Percentiles rank a stretch among this genome's conserved stretches.
Evolutionary conservation across 2,329 filamentous ascomycete species (phyloP).

Genomic region (Curvularia verruculosa): DNA sequence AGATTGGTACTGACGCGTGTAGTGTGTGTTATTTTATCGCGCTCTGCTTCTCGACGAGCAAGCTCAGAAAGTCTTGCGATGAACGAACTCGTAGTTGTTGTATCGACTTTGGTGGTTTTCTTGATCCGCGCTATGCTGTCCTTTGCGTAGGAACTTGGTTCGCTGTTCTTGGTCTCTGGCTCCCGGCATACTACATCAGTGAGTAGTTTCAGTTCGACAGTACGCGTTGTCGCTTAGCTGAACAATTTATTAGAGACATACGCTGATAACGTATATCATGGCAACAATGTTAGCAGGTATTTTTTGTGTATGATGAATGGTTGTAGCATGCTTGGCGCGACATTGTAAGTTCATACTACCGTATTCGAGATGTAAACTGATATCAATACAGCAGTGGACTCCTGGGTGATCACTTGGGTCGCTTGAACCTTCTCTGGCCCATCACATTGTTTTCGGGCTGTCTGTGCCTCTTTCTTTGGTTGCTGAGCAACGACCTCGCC

Average conservation of each 20-base stretch:
- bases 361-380: not conserved
- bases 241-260: conserved; percentile 64
- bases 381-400: conserved; percentile 49
- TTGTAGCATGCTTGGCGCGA: conserved; percentile 61
- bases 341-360: conserved; percentile 50
- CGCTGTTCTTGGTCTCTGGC: conserved; percentile 39
- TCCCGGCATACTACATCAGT: conserved; percentile 45
- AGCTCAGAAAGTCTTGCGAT: conserved; percentile 11
- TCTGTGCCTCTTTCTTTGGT: conserved; percentile 62
- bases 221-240: conserved; percentile 27
- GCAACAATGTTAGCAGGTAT: conserved; percentile 51
- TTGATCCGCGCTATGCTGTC: conserved; percentile 41
- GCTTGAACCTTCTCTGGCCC: conserved; percentile 60
- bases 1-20: conserved; percentile 22
- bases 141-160: conserved; percentile 37
- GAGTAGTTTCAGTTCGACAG: conserved; percentile 25
- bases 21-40: conserved; percentile 57
- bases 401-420: conserved; percentile 60
- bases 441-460: conserved; percentile 54
- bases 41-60: conserved; percentile 40
- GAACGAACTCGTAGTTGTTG: conserved; percentile 34
- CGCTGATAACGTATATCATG: conserved; percentile 59
- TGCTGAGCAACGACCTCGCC: conserved; percentile 56
- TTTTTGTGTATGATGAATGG: conserved; percentile 58
- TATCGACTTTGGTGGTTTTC: conserved; percentile 44